Base-by-base conservation (phyloP, 306 rosid genomes). In the Oemleria cerasiformis region DNA sequence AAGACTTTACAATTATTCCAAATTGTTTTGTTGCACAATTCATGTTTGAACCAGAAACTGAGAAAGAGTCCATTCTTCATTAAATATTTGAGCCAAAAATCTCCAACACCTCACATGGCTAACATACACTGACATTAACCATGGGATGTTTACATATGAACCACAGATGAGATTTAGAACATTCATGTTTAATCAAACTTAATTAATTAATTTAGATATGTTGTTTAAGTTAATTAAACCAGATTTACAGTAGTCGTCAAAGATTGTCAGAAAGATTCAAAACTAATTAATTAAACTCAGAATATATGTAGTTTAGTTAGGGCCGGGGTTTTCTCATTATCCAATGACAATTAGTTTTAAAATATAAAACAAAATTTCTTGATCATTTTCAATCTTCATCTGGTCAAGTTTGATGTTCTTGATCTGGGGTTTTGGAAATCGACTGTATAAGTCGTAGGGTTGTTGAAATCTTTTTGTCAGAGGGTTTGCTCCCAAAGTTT, bases 71-170 rank as follows among this genome's bases (percentile, higher is more conserved):
- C 73, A 75, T 78, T 70, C 74, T 74, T 23, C 76, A 86, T 86
- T 89, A 60, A 86, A 79, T 86, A 86, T 81, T 74, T 16, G 71
- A 67, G 60, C 79, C 69, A 57, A 78, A 67, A 63, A 74, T 58
- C 56, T 65, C 76, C 84, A 79, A 78, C 92, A 89, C 68, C 82
- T 84, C 96, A 88, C 96, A 85, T 92, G 96, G 96, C 89, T 80
- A 75, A 77, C 93, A 87, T 61, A 74, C 54, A 80, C 88, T 85
- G 88, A 74, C 92, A 87, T 60, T 84, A 74, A 43, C 66, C 79
- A 72, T 6, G 77, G 81, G 73, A 78, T 83, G 85, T 71, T 75
- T 70, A 81, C 81, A 69, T 81, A 83, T 73, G 86, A 84, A 88
- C 69, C 83, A 73, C 64, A 23, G 16, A 17, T 50, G 58, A n/a